Evolutionary conservation across 1,284 basidiomycete genomes (phyloP), one percentile per base, ranked within the genome.

Genomic region (Sparassis latifolia): DNA sequence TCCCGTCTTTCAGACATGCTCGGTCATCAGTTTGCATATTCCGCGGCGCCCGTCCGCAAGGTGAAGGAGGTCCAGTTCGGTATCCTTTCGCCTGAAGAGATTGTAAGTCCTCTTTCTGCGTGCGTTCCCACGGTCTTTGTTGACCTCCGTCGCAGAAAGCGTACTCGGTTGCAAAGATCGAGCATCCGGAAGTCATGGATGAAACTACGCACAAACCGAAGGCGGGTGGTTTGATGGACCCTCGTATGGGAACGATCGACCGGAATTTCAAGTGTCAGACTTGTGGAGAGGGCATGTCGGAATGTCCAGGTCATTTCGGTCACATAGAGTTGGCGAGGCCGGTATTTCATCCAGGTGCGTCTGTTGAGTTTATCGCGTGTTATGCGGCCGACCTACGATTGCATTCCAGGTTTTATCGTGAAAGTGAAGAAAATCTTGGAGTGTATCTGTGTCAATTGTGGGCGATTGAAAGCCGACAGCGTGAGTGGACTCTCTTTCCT

Each of bases 401-500:
- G 5, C 10, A 29, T 47, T 51, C 38, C 61, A 94, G 94, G 97
- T 48, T 99, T 99, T 75, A 86, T 99, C 63, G 82, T 92, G 70
- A 99, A 98, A 83, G 94, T 98, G 69, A 99, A 99, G 78, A 99
- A 99, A 80, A 97, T 99, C 64, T 74, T 98, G 73, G 97, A 99
- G 78, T 92, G 89, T 72, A 92, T 99, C 61, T 99, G 97, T 77
- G 91, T 95, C 63, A 95, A 96, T 67, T 99, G 97, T 71, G 97
- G 97, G 64, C 97, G 92, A 73, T 79, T 99, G 61, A 98, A 97
- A 78, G 90, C 90, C 58, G 94, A 97, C 74, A 84, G 84, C 78
- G 92, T 95, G 82, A 89, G 92, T 92, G 66, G 73, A 66, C 73
- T 73, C 76, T 79, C 71, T 67, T 79, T 80, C 80, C 78, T 81